Evolutionary conservation across 768 basidiomycete species (phyloP), one percentile per base, ranked within the genome.

Genomic region (Trametes villosa): DNA sequence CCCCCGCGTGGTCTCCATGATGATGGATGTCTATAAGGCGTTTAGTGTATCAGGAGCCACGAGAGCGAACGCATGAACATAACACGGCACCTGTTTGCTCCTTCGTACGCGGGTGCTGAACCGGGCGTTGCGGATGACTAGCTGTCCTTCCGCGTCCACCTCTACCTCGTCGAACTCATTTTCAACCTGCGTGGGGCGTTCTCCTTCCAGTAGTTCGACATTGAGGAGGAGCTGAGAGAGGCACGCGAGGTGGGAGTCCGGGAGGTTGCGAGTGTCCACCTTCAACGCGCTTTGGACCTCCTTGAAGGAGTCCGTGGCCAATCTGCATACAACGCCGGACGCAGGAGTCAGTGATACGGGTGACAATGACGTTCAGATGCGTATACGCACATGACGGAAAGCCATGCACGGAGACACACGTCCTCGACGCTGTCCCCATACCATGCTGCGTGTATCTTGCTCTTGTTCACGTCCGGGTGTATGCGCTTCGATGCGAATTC

Each of bases 41-140:
- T n/a, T 38, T 11, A 38, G 26, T 11, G n/a, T 36, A 9, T 22
- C n/a, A n/a, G n/a, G n/a, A 44, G 18, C 30, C 27, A 20, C 9
- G 33, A 29, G 27, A 36, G n/a, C 29, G 30, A 27, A 26, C 7
- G 36, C 34, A 36, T 13, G 9, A 13, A 24, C 9, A 22, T 30
- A n/a, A 20, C 5, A 62, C 18, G 46, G 15, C 64, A 80, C 82
- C 72, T 79, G 74, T 34, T 66, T 53, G 52, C 76, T 74, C 45
- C 59, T 45, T 20, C 79, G 72, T 2, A 81, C 70, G 36, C 78
- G 68, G 2, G 72, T 79, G 51, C 78, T 81, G 68, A 74, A 83
- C 2, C 79, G 73, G 3, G 75, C 60, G 62, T 81, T 81, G 15
- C 64, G 60, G 2, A 83, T 46, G 12, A 67, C 57, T 18, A 77